Base-by-base conservation (phyloP, 2,329 filamentous ascomycete species). In the Alternaria viburni region DNA sequence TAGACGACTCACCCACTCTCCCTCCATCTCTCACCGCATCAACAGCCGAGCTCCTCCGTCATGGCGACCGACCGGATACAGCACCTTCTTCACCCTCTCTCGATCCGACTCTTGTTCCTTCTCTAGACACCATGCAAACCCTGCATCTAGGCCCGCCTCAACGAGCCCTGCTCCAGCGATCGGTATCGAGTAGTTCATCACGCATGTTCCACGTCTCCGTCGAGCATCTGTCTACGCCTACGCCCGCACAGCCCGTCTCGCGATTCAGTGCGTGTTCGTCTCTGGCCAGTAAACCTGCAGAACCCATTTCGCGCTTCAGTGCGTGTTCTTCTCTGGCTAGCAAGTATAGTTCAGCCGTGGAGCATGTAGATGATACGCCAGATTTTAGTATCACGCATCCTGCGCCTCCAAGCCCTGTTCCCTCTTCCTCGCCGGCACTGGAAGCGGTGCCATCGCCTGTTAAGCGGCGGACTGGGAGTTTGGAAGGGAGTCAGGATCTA, bases 371-470 rank as follows among this genome's bases (percentile, higher is more conserved):
- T 10, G 57, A 59, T 32, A 12, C 25, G 25, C 36, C 49, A 0
- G 57, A 59, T 32, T 59, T 59, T 3, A 54, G 47, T n/a, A 59
- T 54, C 15, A 59, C 47, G 19, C 57, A 59, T 54, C 19, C 57
- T 10, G 47, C 47, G 13, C 57, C 49, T 17, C 47, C 36, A 8
- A 47, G 26, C 8, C 54, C 54, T n/a, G 13, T 52, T 7, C 12
- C 6, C 8, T 32, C 49, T 4, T 12, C 28, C 28, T 51, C 49
- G 3, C 49, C 17, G 30, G 11, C 5, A 51, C 5, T 36, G 13
- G 49, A 21, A 12, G 19, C 21, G 9, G 49, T 44, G 4, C 36
- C 32, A 15, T 54, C 52, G 5, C 36, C 36, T 6, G 52, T 54
- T 21, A 54, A 26, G 36, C 30, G 55, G 4, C 55, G 55, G 25